Evolutionary conservation across 805 yeast genomes (phyloP), one percentile per base, ranked within the genome.

Genomic region (Starmerella tilneyi): DNA sequence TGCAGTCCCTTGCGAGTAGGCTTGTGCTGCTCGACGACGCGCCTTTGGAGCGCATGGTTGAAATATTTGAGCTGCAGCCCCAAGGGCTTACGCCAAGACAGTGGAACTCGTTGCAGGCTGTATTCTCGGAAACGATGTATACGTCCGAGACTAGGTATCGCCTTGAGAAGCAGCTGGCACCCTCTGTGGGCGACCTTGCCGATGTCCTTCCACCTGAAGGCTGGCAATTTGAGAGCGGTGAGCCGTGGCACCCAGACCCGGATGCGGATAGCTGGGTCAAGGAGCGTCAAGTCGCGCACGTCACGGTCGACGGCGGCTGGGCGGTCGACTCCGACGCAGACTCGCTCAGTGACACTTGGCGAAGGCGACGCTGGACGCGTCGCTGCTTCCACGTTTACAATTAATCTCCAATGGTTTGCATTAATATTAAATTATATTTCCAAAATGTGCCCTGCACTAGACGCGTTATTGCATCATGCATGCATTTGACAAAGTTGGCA

Each of bases 21-120:
- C 59, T 64, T 19, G 74, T 86, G 8, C 50, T 59, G 20, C 66
- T 83, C n/a, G 71, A 79, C 20, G 94, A 84, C 57, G 85, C 72
- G 0, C 80, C 85, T 0, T 78, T 77, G 39, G 60, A 65, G 0
- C 66, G 75, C 35, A 60, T 65, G n/a, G 86, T 84, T 7, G 94
- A 86, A 57, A 67, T 88, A 1, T 88, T 71, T 59, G 94, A 86
- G 60, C 69, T 86, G 20, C 82, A 82, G 58, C 69, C 72, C 35
- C 80, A 72, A 53, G 81, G 81, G 30, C 62, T 76, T 21, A 71
- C 81, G 2, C 73, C 77, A 0, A 65, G 70, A 6, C 69, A 69
- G 23, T 86, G 89, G 83, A 68, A 72, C 30, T 73, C 78, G 23
- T 74, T 74, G 13, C 13, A 20, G 13, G 32, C 43, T 57, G 59